These are phyloP conservation scores for Phytophthora boehmeriae DNA, from an alignment of 352 stramenopile species.

Conservation along the genomic window DNA sequence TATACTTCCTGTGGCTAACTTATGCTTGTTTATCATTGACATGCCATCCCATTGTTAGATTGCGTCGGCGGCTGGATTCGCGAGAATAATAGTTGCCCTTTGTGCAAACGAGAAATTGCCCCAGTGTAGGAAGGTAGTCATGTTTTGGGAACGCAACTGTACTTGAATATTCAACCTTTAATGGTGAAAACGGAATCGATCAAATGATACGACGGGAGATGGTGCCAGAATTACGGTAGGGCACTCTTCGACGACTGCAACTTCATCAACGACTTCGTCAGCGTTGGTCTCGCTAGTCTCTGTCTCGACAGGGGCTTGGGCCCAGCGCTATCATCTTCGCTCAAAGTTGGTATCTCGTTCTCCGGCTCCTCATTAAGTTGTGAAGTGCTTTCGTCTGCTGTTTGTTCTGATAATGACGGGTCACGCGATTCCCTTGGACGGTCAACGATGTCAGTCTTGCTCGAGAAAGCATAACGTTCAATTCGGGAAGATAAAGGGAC, in stretches of 20 bases:
- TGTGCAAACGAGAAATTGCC: conserved; percentile 74
- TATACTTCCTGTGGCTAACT: conserved; percentile 4
- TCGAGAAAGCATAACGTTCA: conserved; percentile 26
- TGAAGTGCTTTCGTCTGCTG: conserved; percentile 13
- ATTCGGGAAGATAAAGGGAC: conserved; percentile 28
- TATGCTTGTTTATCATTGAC: too few relatives aligned
- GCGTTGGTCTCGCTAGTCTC: neutral
- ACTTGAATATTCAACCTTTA: conserved; percentile 17
- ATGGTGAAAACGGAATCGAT: conserved; percentile 40
- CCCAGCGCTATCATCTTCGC: conserved; percentile 1
- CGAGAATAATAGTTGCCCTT: conserved; percentile 80
- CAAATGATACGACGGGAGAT: conserved; percentile 27
- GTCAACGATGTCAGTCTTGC: conserved; percentile 7
- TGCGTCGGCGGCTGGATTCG: conserved; percentile 74
- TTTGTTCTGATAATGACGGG: conserved; percentile 3
- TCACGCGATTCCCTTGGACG: neutral
- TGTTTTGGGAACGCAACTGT: conserved; percentile 11
- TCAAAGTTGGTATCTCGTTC: neutral
- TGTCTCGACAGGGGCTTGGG: neutral
- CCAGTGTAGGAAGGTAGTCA: conserved; percentile 23
- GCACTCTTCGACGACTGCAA: neutral
- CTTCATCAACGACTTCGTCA: conserved; percentile 1
- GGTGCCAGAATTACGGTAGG: neutral
- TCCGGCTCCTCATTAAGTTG: conserved; percentile 9
- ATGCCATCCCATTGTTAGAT: conserved; percentile 32